These are phyloP conservation scores for Boletus barrowsii DNA, from an alignment of 768 basidiomycete species.

Conservation along the genomic window DNA sequence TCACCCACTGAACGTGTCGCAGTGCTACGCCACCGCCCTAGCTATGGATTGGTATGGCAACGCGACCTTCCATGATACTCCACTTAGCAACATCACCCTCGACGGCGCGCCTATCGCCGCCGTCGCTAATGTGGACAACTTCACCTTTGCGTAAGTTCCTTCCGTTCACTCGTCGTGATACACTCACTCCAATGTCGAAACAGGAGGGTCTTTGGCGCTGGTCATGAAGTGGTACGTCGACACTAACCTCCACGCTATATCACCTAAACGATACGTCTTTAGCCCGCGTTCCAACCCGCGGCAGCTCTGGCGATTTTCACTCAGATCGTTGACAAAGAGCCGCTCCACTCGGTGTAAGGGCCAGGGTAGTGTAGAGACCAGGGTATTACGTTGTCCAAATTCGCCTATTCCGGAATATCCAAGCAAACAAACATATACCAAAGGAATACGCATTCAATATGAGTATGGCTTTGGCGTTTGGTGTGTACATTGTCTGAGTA, in stretches of 20 bases:
- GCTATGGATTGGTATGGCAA: constrained; percentile 50
- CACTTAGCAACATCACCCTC: constrained; percentile 56
- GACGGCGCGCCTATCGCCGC: constrained; percentile 50
- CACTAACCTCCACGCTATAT: neutral
- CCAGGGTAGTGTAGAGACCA: neutral
- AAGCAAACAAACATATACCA: constrained; percentile 58
- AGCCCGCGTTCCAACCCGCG: constrained; percentile 64
- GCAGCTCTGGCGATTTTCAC: constrained; percentile 57
- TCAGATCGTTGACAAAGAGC: constrained; percentile 50
- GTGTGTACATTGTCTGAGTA: constrained; percentile 77
- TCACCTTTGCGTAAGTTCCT: constrained; percentile 60
- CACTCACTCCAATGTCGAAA: neutral
- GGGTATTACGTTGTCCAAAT: constrained; percentile 30
- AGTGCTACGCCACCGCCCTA: constrained; percentile 37
- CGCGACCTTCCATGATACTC: constrained; percentile 36
- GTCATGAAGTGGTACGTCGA: constrained; percentile 59
- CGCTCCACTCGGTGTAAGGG: constrained; percentile 47
- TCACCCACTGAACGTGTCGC: neutral
- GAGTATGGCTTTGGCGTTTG: constrained; percentile 52
- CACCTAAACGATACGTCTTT: neutral
- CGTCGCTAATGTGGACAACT: constrained; percentile 63
- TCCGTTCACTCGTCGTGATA: neutral
- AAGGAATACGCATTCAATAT: constrained; percentile 63
- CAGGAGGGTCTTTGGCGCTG: constrained; percentile 54
- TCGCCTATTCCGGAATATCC: constrained; percentile 42